Evolutionary conservation across 768 basidiomycete species (phyloP).

Genomic region (Lactarius tabidus): DNA sequence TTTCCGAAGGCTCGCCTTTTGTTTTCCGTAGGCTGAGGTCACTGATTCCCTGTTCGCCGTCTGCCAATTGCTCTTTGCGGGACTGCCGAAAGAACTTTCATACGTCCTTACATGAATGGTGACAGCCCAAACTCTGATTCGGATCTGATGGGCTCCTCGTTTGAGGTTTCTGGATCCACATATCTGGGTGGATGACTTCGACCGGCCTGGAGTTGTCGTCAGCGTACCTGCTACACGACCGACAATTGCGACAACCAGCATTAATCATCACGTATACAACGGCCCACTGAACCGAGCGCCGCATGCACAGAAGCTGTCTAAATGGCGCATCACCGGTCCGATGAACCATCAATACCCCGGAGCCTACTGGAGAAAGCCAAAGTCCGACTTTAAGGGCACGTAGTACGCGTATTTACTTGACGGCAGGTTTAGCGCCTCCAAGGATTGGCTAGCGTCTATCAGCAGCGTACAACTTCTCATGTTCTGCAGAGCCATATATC

Average conservation of each 20-base stretch:
- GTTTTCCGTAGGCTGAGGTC: neutral
- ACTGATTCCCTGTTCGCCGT: neutral
- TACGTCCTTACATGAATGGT: neutral
- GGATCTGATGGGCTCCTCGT: neutral
- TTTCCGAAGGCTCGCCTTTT: neutral
- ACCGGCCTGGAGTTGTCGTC: neutral
- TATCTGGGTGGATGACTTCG: slow-evolving; percentile 1
- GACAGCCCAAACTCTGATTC: neutral
- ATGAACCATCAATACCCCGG: neutral
- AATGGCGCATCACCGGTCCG: slow-evolving; percentile 5
- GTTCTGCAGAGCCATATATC: neutral
- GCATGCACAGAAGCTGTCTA: neutral
- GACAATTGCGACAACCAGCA: neutral
- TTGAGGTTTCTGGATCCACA: neutral
- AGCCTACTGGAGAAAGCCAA: neutral
- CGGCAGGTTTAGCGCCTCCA: neutral
- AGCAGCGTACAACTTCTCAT: neutral
- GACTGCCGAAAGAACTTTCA: neutral
- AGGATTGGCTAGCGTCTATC: neutral
- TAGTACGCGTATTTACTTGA: neutral
- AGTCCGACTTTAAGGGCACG: slow-evolving; percentile 3
- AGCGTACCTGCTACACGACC: neutral
- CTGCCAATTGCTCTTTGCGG: neutral
- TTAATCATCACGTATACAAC: neutral
- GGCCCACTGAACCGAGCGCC: slow-evolving; percentile 9